Percentiles rank a stretch among this genome's conserved stretches.
phyloP scores from a whole-genome alignment of 176 grass and related monocot genomes.

The Zoysia japonica region DNA sequence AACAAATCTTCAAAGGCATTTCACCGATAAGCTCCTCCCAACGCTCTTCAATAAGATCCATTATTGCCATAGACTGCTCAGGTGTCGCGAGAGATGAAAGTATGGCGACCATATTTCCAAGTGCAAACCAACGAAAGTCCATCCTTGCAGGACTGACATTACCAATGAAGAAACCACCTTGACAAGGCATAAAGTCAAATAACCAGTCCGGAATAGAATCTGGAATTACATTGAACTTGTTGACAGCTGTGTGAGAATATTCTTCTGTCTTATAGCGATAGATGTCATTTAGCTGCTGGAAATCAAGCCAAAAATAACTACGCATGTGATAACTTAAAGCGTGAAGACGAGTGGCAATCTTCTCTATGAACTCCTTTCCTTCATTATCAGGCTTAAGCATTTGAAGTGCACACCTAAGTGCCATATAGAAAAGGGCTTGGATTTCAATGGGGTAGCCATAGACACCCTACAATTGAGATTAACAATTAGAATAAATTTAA shows the following conservation, averaged over 20 bases:
- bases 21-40: slow-evolving; percentile 82
- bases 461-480: slow-evolving; percentile 53
- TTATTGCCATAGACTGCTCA: slow-evolving; percentile 69
- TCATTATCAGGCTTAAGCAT: slow-evolving; percentile 75
- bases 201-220: slow-evolving; percentile 82
- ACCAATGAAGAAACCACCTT: slow-evolving; percentile 73
- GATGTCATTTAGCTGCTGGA: slow-evolving; percentile 78
- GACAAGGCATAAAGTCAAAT: slow-evolving; percentile 82
- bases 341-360: slow-evolving; percentile 69
- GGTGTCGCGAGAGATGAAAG: slow-evolving; percentile 69
- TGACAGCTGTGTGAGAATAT: slow-evolving; percentile 79
- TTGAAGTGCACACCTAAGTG: slow-evolving; percentile 58
- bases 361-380: slow-evolving; percentile 69
- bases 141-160: slow-evolving; percentile 84
- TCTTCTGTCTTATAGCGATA: slow-evolving; percentile 86
- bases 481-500: neutral
- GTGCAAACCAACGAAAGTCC: slow-evolving; percentile 80
- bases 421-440: slow-evolving; percentile 87
- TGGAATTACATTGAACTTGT: slow-evolving; percentile 83
- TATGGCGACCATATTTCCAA: slow-evolving; percentile 79
- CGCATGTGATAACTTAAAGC: slow-evolving; percentile 84
- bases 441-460: slow-evolving; percentile 84
- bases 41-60: slow-evolving; percentile 83
- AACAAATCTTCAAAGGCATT: slow-evolving; percentile 74
- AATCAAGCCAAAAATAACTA: slow-evolving; percentile 81